phyloP scores from a whole-genome alignment of 768 basidiomycete species.

The Gloeophyllum trabeum region DNA sequence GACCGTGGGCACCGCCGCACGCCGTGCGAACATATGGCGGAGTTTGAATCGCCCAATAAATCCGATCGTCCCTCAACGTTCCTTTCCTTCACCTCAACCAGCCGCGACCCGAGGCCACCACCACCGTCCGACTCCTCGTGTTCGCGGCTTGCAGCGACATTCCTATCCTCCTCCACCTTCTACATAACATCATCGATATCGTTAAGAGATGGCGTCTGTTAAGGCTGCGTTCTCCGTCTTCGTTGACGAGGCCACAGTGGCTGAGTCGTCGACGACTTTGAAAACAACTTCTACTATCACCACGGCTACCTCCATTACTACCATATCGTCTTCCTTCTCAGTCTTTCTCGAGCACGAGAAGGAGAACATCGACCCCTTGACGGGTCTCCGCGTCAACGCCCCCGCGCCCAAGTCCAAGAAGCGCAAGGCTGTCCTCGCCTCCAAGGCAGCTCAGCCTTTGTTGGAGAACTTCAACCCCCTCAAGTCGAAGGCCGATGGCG shows the following conservation, averaged over 20 bases:
- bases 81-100: too few species aligned
- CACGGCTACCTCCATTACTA: constrained; percentile 22
- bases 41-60: too few species aligned
- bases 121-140: too few species aligned
- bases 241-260: neutral
- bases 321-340: constrained; percentile 16
- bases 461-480: constrained; percentile 5
- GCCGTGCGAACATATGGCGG: too few species aligned
- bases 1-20: too few species aligned
- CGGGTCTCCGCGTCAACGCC: constrained; percentile 46
- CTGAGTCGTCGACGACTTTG: constrained; percentile 8
- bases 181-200: too few species aligned
- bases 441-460: constrained; percentile 9
- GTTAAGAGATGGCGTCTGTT: too few species aligned
- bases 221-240: constrained; percentile 1
- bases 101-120: too few species aligned
- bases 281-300: constrained; percentile 18
- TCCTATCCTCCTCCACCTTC: too few species aligned
- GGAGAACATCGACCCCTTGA: constrained; percentile 70
- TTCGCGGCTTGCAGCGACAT: too few species aligned
- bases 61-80: too few species aligned
- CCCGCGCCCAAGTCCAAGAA: constrained; percentile 41
- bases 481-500: constrained; percentile 3
- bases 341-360: constrained; percentile 32
- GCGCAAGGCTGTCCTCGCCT: constrained; percentile 33